phyloP scores from a whole-genome alignment of 1,139 yeast species.

The Lodderomyces pseudojiufengensis region DNA sequence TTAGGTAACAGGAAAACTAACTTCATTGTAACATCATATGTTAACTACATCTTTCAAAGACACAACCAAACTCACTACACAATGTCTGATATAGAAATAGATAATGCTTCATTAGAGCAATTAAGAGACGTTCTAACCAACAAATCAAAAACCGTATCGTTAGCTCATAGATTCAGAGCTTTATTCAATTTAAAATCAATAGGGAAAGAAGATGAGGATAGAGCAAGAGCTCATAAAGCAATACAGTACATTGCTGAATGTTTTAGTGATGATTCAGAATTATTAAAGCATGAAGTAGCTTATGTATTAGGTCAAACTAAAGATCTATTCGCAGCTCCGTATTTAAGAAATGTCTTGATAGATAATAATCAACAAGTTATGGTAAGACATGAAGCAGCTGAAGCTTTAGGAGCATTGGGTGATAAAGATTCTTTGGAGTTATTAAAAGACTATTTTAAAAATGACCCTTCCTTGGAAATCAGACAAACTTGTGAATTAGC shows the following conservation, averaged over 20 bases:
- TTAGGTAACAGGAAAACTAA: too few species aligned
- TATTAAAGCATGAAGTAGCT: conserved; percentile 95
- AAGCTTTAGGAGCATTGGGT: conserved; percentile 95
- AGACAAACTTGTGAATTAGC: conserved; percentile 98
- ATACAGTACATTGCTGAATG: conserved; percentile 80
- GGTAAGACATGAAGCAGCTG: conserved; percentile 99
- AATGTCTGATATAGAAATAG: conserved; percentile 33
- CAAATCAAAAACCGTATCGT: conserved; percentile 60
- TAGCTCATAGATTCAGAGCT: conserved; percentile 90
- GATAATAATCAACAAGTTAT: conserved; percentile 75
- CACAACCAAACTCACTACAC: too few species aligned
- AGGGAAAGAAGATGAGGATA: conserved; percentile 58
- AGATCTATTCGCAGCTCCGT: conserved; percentile 72
- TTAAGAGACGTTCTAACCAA: conserved; percentile 67
- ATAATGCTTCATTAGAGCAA: conserved; percentile 57
- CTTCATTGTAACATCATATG: background rate
- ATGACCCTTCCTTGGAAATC: conserved; percentile 83
- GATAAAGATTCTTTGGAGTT: conserved; percentile 71
- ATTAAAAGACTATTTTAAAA: conserved; percentile 56
- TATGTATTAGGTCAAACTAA: conserved; percentile 97
- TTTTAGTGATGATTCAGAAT: conserved; percentile 81
- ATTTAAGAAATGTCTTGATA: conserved; percentile 66
- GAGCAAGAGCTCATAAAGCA: conserved; percentile 55
- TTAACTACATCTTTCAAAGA: background rate
- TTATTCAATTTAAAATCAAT: conserved; percentile 83